Evolutionary conservation across 139 green algal species (phyloP), one percentile per base, ranked within the genome.

Genomic region (Haematococcus sp.): DNA sequence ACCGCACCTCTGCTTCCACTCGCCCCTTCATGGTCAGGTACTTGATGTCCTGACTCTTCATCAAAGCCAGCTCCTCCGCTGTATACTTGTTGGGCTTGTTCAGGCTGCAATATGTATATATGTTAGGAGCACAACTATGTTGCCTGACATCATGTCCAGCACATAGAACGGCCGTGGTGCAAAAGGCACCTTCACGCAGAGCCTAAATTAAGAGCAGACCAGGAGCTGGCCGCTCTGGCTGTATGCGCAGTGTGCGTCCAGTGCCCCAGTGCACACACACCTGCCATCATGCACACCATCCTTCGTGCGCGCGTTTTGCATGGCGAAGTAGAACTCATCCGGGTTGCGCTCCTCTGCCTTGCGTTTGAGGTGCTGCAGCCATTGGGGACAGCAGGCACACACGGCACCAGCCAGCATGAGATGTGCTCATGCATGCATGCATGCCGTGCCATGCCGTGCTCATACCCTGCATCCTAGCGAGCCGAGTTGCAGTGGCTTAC

Each of bases 311-410:
- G 76, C 64, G 44, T 94, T 95, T 78, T 98, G 81, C 95, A 99
- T 99, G 0, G 85, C 94, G 83, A 98, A 98, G 81, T 98, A 98
- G 80, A 98, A 99, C 85, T 99, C 95, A 89, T 99, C 95, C 3
- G 93, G 93, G 78, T 99, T 99, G 65, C 93, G 89, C 73, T 96
- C 81, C 75, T 96, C 93, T 22, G 95, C 95, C 76, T 99, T 99
- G 46, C 81, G 75, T 34, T 87, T 83, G 49, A 98, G 84, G 28
- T 64, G 59, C 89, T 97, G 87, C 40, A 34, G 19, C 19, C 2
- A n/a, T n/a, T 5, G 34, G 22, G 3, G 16, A 40, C 3, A 67
- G 9, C 13, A 63, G 55, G 17, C 22, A 63, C 22, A 54, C 44
- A 54, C 13, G n/a, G n/a, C n/a, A n/a, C n/a, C n/a, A n/a, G n/a